Evolutionary conservation across 345 rosid species (phyloP).

Genomic region (Euphorbia lathyris): DNA sequence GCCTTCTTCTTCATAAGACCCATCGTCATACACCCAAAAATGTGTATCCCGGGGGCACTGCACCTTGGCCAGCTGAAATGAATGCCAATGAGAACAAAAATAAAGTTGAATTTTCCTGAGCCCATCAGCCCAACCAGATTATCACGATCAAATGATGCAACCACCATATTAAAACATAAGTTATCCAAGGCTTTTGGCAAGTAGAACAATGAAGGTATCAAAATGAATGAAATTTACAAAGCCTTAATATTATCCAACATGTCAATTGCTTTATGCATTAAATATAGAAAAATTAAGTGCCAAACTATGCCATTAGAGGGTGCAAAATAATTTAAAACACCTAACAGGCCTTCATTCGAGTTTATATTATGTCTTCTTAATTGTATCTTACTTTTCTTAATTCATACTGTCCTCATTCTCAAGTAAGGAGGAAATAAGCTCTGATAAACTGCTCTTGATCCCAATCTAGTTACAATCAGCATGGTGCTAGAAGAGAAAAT

Average conservation of each 20-base stretch:
- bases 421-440: not conserved
- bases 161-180: not conserved
- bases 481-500: not conserved
- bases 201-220: not conserved
- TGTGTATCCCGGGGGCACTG: constrained; percentile 88
- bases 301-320: not conserved
- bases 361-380: not conserved
- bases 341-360: not conserved
- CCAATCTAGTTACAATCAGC: not conserved
- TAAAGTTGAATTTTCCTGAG: not conserved
- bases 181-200: not conserved
- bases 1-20: constrained; percentile 90
- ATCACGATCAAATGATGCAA: constrained; percentile 5
- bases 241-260: not conserved
- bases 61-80: constrained; percentile 70
- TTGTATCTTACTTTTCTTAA: not conserved
- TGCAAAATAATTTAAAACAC: not conserved
- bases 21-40: constrained; percentile 94
- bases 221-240: not conserved
- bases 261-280: not conserved
- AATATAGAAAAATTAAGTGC: not conserved
- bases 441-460: not conserved
- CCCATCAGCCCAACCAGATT: constrained; percentile 1
- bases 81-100: constrained; percentile 3
- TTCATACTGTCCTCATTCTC: not conserved